These are phyloP conservation scores for Cafeteria roenbergensis DNA, from an alignment of 108 stramenopile genomes.

Conservation along the genomic window DNA sequence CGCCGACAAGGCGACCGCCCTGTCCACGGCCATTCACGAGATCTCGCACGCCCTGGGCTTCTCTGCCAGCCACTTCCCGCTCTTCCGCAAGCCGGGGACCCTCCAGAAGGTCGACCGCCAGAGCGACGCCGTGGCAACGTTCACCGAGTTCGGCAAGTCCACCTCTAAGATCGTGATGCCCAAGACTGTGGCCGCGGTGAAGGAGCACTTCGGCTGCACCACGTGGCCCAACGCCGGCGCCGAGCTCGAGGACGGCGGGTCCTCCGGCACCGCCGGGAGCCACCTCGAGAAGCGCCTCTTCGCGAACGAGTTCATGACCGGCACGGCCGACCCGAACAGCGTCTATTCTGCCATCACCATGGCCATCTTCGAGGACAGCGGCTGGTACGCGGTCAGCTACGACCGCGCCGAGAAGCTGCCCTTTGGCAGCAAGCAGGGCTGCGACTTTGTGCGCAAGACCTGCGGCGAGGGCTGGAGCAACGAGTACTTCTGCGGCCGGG, in stretches of 20 bases:
- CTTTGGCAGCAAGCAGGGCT: slow-evolving; percentile 33
- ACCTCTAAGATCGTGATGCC: slow-evolving; percentile 2
- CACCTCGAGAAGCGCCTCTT: slow-evolving; percentile 26
- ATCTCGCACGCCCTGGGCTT: slow-evolving; percentile 1
- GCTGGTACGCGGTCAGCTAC: slow-evolving; percentile 42
- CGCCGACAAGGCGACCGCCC: neutral
- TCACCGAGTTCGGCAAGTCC: neutral
- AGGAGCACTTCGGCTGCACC: slow-evolving; percentile 8
- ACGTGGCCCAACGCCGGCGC: neutral
- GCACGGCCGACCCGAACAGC: slow-evolving; percentile 1
- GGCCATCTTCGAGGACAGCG: slow-evolving; percentile 37
- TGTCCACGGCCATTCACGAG: slow-evolving; percentile 5
- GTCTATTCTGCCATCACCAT: slow-evolving; percentile 34
- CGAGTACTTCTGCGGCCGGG: neutral
- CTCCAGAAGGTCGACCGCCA: neutral
- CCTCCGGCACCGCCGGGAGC: neutral
- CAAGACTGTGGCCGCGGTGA: neutral
- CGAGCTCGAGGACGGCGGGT: slow-evolving; percentile 4
- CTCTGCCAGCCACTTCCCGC: neutral
- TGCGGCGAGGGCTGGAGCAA: slow-evolving; percentile 11
- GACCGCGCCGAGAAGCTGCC: slow-evolving; percentile 21
- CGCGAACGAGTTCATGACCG: slow-evolving; percentile 30
- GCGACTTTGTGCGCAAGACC: slow-evolving; percentile 30
- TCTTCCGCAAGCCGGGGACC: neutral
- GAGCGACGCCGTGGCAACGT: neutral